Evolutionary conservation across 192 early-diverging fungal genomes (phyloP).

Genomic region (Gaertneriomyces sp.): DNA sequence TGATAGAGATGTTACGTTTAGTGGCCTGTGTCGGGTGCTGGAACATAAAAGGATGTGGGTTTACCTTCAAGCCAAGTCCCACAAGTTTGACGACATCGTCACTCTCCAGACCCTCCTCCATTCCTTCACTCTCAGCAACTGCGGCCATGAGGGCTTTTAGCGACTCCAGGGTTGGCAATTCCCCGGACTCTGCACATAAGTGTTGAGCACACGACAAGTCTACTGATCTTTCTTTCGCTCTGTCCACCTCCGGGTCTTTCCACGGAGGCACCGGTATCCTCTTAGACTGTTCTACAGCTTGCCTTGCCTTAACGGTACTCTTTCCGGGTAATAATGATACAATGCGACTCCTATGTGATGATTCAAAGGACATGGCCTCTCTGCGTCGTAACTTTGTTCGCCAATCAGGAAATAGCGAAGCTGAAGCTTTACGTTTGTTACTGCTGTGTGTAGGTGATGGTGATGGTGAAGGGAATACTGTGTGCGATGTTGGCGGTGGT

Average conservation of each 20-base stretch:
- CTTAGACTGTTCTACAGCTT: too few relatives aligned
- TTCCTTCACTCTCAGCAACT: constrained; percentile 7
- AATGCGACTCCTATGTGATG: constrained; percentile 11
- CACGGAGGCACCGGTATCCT: too few relatives aligned
- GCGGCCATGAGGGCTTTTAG: constrained; percentile 1
- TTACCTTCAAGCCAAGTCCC: constrained; percentile 15
- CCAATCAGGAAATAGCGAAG: constrained; percentile 19
- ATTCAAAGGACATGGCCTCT: constrained; percentile 28
- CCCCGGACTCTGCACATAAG: constrained; percentile 7
- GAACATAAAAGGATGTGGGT: background rate
- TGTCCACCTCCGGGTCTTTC: too few relatives aligned
- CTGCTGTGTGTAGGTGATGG: background rate
- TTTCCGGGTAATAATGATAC: constrained; percentile 16
- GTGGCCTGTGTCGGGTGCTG: background rate
- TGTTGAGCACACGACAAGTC: constrained; percentile 2
- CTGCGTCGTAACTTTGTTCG: constrained; percentile 16
- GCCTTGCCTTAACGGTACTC: too few relatives aligned
- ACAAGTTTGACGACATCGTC: constrained; percentile 24
- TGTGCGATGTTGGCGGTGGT: background rate
- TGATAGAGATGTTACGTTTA: background rate
- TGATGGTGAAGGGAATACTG: background rate
- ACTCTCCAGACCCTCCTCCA: constrained; percentile 6
- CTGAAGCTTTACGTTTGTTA: background rate
- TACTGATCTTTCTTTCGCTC: background rate
- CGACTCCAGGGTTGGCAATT: constrained; percentile 13